A percentile compares a stretch with the other conserved stretches of the same genome.
Evolutionary conservation across 352 stramenopile genomes (phyloP).

Genomic region (Globisporangium ultimum): DNA sequence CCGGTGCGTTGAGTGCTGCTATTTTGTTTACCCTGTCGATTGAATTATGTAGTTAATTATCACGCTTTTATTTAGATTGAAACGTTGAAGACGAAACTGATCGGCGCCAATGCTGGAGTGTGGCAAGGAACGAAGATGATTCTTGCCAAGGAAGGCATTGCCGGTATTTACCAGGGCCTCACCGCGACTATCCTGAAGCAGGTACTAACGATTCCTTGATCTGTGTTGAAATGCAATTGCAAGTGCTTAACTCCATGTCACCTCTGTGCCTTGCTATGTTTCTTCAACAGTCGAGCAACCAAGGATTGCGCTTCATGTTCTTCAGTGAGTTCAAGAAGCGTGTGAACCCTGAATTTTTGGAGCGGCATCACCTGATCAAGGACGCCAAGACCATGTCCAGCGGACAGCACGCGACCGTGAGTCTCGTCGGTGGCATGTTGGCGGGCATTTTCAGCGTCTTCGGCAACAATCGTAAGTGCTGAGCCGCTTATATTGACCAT

Average conservation of each 20-base stretch:
- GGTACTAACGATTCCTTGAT: constrained; percentile 18
- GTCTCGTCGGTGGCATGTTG: constrained; percentile 94
- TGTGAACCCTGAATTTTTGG: constrained; percentile 50
- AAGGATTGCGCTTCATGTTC: constrained; percentile 96
- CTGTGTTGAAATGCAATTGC: too few species aligned
- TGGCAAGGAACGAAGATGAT: constrained; percentile 91
- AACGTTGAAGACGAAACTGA: constrained; percentile 97
- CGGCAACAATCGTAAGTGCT: constrained; percentile 93
- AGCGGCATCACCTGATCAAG: constrained; percentile 42
- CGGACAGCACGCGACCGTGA: constrained; percentile 74
- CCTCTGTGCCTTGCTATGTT: constrained; percentile 8
- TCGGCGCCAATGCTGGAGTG: constrained; percentile 94
- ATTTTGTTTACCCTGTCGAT: neutral
- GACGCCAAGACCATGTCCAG: constrained; percentile 76
- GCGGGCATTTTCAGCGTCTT: constrained; percentile 96
- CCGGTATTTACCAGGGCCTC: constrained; percentile 93
- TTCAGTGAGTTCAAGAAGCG: constrained; percentile 95
- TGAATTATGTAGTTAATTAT: neutral
- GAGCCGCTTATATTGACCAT: constrained; percentile 3
- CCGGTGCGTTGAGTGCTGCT: constrained; percentile 41
- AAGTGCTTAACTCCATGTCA: neutral
- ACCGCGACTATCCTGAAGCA: constrained; percentile 94
- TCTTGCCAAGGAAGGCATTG: constrained; percentile 87
- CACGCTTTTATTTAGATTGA: constrained; percentile 60
- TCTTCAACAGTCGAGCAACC: constrained; percentile 84